Evolutionary conservation across 345 rosid species (phyloP).

Genomic region (Pelargonium nanum): DNA sequence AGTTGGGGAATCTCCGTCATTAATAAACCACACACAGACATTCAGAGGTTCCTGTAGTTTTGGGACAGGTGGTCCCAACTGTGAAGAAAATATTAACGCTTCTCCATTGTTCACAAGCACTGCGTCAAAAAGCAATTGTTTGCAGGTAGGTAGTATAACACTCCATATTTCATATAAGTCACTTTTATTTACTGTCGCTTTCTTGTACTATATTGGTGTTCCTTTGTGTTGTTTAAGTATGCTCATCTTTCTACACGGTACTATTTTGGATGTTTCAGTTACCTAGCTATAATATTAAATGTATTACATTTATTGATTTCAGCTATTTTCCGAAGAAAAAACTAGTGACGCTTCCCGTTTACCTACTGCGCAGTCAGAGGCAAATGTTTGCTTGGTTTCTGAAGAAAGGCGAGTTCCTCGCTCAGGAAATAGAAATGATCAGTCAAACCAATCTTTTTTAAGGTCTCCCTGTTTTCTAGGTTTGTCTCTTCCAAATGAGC

Average conservation of each 20-base stretch:
- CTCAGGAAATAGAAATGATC: slow-evolving; percentile 12
- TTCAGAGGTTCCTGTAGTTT: slow-evolving; percentile 7
- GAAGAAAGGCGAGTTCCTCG: slow-evolving; percentile 12
- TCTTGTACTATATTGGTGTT: background rate
- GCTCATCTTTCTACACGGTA: too few relatives aligned
- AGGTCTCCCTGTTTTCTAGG: slow-evolving; percentile 18
- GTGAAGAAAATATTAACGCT: slow-evolving; percentile 8
- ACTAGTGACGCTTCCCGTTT: background rate
- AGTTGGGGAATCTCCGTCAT: slow-evolving; percentile 7
- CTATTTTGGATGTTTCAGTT: background rate
- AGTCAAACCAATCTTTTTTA: slow-evolving; percentile 10
- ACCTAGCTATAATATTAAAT: background rate
- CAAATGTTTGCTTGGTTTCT: slow-evolving; percentile 5
- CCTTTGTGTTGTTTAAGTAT: too few relatives aligned
- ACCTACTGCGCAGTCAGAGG: slow-evolving; percentile 12
- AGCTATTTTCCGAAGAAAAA: slow-evolving; percentile 30
- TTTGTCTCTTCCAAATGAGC: slow-evolving; percentile 18
- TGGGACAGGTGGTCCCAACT: slow-evolving; percentile 7
- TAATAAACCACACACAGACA: slow-evolving; percentile 3
- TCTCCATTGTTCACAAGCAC: slow-evolving; percentile 7
- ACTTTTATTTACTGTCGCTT: background rate
- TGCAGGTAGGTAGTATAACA: slow-evolving; percentile 21
- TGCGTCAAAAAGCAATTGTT: slow-evolving; percentile 19
- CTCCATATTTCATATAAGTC: background rate
- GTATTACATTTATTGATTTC: slow-evolving; percentile 7